Percentiles rank a stretch among this genome's conserved stretches.
Conservation (phyloP, 768 basidiomycete species). For the Mycena pura region DNA sequence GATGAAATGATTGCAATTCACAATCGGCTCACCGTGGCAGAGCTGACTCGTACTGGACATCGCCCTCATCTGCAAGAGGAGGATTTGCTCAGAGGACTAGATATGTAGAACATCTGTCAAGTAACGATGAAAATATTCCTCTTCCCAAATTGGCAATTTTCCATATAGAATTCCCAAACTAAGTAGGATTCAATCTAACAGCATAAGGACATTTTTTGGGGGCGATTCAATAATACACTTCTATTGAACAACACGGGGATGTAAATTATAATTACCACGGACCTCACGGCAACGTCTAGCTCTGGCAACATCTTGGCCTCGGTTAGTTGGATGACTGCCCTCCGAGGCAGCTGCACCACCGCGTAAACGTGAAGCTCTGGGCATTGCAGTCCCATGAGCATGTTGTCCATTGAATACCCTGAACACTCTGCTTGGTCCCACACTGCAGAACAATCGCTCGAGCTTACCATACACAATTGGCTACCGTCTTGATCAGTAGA, state of each 20-base stretch:
- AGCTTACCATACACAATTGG: background rate
- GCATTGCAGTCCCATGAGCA: background rate
- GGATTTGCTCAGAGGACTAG: background rate
- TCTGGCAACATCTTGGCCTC: background rate
- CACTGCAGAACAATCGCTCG: background rate
- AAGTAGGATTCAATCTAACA: no score
- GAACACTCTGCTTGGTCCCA: background rate
- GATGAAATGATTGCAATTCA: slow-evolving; percentile 35
- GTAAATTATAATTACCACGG: background rate
- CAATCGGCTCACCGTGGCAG: slow-evolving; percentile 17
- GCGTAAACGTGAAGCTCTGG: background rate
- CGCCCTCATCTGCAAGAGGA: background rate
- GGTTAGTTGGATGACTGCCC: background rate
- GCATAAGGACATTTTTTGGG: no score
- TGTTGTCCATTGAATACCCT: background rate
- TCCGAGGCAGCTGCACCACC: background rate
- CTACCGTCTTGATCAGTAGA: background rate
- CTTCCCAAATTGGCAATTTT: no score
- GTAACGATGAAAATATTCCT: no score
- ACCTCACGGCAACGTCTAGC: background rate
- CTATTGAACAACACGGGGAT: no score
- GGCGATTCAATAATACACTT: no score
- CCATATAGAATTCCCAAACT: no score
- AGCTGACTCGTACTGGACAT: background rate
- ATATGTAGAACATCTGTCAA: no score